Percentiles rank a stretch among this genome's conserved stretches.
Conservation (phyloP, 2,329 filamentous ascomycete species). For the Trichoderma cornu-damae region DNA sequence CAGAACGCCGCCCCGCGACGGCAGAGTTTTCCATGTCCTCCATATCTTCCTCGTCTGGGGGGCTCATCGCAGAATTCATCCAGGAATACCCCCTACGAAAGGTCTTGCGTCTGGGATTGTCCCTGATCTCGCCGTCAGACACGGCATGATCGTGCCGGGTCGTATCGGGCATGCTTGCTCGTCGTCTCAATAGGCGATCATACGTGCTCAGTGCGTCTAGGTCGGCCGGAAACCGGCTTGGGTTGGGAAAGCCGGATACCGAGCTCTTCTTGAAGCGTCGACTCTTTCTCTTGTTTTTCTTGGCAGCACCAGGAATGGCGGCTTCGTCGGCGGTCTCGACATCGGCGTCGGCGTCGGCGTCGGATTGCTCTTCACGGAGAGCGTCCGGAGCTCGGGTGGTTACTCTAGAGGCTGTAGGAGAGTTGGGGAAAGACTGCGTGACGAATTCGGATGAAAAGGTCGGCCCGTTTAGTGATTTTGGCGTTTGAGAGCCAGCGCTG, state of each 20-base stretch:
- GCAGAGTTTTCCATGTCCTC: conserved; percentile 51
- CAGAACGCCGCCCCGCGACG: conserved; percentile 46
- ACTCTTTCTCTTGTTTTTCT: conserved; percentile 59
- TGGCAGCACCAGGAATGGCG: conserved; percentile 37
- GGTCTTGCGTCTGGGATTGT: conserved; percentile 48
- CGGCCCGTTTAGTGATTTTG: conserved; percentile 36
- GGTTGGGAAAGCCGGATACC: conserved; percentile 63
- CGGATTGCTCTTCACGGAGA: conserved; percentile 45
- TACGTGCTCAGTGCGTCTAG: conserved; percentile 39
- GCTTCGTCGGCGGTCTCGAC: conserved; percentile 80
- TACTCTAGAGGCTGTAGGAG: conserved; percentile 43
- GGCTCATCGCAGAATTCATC: conserved; percentile 44
- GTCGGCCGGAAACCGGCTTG: conserved; percentile 42
- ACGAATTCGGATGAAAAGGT: conserved; percentile 32
- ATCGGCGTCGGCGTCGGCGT: conserved; percentile 64
- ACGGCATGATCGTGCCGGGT: conserved; percentile 57
- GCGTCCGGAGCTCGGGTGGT: conserved; percentile 49
- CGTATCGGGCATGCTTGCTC: conserved; percentile 60
- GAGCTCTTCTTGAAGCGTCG: conserved; percentile 50
- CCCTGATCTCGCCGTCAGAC: conserved; percentile 70
- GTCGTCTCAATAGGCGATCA: conserved; percentile 53
- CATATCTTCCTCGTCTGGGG: conserved; percentile 44
- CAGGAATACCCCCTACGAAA: conserved; percentile 56
- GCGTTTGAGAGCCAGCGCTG: conserved; percentile 43
- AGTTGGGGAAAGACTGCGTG: conserved; percentile 41